phyloP scores from a whole-genome alignment of 352 stramenopile genomes.

The Phytophthora lateralis region DNA sequence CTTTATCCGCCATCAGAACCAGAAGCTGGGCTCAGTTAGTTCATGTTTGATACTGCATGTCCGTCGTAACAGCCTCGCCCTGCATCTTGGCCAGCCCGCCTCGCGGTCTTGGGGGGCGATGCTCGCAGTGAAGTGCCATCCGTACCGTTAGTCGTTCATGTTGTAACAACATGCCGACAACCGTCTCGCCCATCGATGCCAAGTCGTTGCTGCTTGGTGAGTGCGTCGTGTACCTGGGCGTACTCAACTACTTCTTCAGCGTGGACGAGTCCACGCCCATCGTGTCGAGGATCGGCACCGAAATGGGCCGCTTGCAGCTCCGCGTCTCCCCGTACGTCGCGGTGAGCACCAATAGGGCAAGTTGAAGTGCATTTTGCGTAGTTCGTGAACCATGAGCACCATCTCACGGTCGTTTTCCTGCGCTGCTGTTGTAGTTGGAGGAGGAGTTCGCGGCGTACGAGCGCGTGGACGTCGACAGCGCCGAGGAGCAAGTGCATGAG shows the following conservation, averaged over 20 bases:
- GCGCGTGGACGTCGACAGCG: slow-evolving; percentile 35
- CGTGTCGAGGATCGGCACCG: slow-evolving; percentile 57
- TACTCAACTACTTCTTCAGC: slow-evolving; percentile 68
- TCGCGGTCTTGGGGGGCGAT: neutral
- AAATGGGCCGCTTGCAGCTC: slow-evolving; percentile 44
- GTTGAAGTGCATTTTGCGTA: slow-evolving; percentile 29
- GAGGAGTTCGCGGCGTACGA: slow-evolving; percentile 45
- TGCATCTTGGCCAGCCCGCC: slow-evolving; percentile 1
- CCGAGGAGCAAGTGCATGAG: slow-evolving; percentile 57
- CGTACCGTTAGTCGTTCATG: neutral
- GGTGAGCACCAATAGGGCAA: slow-evolving; percentile 26
- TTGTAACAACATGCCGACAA: slow-evolving; percentile 7
- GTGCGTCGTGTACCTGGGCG: slow-evolving; percentile 60
- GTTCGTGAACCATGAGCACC: neutral
- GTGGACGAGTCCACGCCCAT: slow-evolving; percentile 51
- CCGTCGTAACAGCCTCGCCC: neutral
- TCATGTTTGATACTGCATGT: neutral
- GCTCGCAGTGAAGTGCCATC: neutral
- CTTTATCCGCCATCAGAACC: slow-evolving; percentile 31
- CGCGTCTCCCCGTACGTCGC: slow-evolving; percentile 49
- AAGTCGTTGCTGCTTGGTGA: slow-evolving; percentile 46
- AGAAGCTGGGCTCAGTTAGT: slow-evolving; percentile 13
- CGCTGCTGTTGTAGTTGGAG: slow-evolving; percentile 7
- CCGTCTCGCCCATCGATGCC: slow-evolving; percentile 1
- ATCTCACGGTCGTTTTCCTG: slow-evolving; percentile 7